Base-by-base conservation (phyloP, 164 flowering plant genomes). In the Piper betle region DNA sequence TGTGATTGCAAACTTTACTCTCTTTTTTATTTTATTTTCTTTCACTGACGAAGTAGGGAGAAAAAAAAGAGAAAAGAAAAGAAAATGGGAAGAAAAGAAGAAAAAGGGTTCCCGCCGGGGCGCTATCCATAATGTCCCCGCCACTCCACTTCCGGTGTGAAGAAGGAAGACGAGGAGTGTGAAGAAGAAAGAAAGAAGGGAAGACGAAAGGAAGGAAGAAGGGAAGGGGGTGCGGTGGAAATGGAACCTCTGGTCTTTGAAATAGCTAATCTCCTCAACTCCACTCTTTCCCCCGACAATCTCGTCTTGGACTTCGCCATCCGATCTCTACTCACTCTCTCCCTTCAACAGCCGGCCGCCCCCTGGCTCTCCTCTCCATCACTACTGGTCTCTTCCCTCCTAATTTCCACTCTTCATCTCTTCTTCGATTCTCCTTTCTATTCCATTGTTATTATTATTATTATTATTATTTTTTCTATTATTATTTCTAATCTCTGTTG, bases 281-380 rank as follows among this genome's bases (percentile, higher is more conserved):
- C 72, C 4, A 85, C 92, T 3, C 82, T 88, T 39, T 77, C 75
- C 64, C 70, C 81, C 53, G 78, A 84, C 38, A 70, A 68, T 59
- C 37, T 63, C 39, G 64, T 69, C 37, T 78, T 84, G 55, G 61
- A 40, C 17, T 17, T 75, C 12, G 83, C 96, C 0, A 78, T 89
- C 6, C 82, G 75, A 64, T 60, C 82, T 64, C 90, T 88, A 65
- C 84, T 83, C 65, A 79, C 73, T 48, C 81, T 84, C 69, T 86
- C 92, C 55, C 37, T 18, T 33, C 69, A 59, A 37, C 81, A n/a
- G n/a, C 88, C 1, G 73, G 68, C 37, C 81, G 86, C 59, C 83
- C 90, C 41, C 73, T 74, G 63, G 66, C 74, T 61, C 88, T 88
- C 61, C 77, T 88, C 77, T 73, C 84, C 64, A 64, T 86, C 59